Evolutionary conservation across 2,329 filamentous ascomycete species (phyloP).

Genomic region (Emmonsiellopsis sp.): DNA sequence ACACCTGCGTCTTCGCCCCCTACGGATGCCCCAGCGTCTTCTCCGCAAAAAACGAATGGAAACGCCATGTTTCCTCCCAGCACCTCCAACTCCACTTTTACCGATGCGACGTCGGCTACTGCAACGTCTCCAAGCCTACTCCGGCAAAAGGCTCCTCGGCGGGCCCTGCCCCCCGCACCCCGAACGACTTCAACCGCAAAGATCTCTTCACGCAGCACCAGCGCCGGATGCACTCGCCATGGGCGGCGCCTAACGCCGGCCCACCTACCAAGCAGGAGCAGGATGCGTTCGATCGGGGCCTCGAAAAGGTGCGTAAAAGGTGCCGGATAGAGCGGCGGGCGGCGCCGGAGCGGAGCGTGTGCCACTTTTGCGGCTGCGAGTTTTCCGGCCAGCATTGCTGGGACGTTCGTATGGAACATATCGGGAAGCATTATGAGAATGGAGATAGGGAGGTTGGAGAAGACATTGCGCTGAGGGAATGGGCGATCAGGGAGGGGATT

Average conservation of each 20-base stretch:
- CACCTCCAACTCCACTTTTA: conserved; percentile 69
- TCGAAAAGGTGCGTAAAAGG: conserved; percentile 48
- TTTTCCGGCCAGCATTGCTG: conserved; percentile 61
- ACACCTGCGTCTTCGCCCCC: conserved; percentile 67
- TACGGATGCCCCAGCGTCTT: conserved; percentile 70
- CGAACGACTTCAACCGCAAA: conserved; percentile 77
- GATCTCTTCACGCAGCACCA: conserved; percentile 86
- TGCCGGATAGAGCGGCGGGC: conserved; percentile 55
- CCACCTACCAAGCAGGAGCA: conserved; percentile 23
- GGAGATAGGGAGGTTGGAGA: conserved; percentile 26
- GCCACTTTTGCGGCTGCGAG: conserved; percentile 46
- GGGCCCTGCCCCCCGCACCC: conserved; percentile 21
- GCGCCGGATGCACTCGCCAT: conserved; percentile 68
- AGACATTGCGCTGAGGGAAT: conserved; percentile 32
- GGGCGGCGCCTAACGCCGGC: conserved; percentile 31
- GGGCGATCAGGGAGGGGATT: conserved; percentile 31
- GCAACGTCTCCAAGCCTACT: conserved; percentile 27
- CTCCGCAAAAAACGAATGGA: conserved; percentile 87
- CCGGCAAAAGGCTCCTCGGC: neutral
- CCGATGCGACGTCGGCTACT: conserved; percentile 61
- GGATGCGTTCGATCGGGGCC: conserved; percentile 40
- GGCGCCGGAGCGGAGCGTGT: conserved; percentile 54
- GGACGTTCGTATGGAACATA: conserved; percentile 81
- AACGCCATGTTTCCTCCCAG: conserved; percentile 73
- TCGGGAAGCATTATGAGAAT: conserved; percentile 71